Percentiles rank a stretch among this genome's conserved stretches.
phyloP scores from a whole-genome alignment of 805 yeast species.

The Yarrowia porcina region DNA sequence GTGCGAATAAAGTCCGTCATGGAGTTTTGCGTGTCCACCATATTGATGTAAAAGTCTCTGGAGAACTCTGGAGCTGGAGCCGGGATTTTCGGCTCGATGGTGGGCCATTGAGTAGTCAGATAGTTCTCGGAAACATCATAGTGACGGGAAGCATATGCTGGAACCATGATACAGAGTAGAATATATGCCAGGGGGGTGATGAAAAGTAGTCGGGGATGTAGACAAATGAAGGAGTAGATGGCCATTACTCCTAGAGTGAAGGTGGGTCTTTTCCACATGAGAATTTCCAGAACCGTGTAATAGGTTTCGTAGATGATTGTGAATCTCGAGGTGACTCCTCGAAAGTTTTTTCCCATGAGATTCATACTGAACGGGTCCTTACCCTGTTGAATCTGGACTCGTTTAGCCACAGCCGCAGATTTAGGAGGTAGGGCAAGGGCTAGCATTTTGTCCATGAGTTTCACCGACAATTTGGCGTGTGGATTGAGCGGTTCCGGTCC shows the following conservation, averaged over 20 bases:
- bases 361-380: conserved; percentile 71
- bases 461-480: not conserved
- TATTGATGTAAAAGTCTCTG: conserved; percentile 69
- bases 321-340: conserved; percentile 31
- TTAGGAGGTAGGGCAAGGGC: conserved; percentile 70
- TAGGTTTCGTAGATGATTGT: conserved; percentile 48
- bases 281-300: conserved; percentile 53
- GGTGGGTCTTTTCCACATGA: conserved; percentile 63
- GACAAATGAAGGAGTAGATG: conserved; percentile 46
- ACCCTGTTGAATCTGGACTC: conserved; percentile 58
- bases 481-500: not conserved
- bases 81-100: conserved; percentile 50
- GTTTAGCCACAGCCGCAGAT: conserved; percentile 32
- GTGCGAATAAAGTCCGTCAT: conserved; percentile 60
- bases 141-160: conserved; percentile 60
- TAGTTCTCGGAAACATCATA: conserved; percentile 55
- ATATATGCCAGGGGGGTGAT: conserved; percentile 49
- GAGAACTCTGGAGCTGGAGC: conserved; percentile 76
- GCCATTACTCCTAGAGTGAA: conserved; percentile 58
- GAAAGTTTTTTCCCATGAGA: conserved; percentile 51
- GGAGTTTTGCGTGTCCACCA: conserved; percentile 81
- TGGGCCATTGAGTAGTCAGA: conserved; percentile 49
- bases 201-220: conserved; percentile 57
- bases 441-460: conserved; percentile 65
- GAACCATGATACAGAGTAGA: conserved; percentile 57